Evolutionary conservation across 1,284 basidiomycete species (phyloP), one percentile per base, ranked within the genome.

Genomic region (Porphyrellus sp.): DNA sequence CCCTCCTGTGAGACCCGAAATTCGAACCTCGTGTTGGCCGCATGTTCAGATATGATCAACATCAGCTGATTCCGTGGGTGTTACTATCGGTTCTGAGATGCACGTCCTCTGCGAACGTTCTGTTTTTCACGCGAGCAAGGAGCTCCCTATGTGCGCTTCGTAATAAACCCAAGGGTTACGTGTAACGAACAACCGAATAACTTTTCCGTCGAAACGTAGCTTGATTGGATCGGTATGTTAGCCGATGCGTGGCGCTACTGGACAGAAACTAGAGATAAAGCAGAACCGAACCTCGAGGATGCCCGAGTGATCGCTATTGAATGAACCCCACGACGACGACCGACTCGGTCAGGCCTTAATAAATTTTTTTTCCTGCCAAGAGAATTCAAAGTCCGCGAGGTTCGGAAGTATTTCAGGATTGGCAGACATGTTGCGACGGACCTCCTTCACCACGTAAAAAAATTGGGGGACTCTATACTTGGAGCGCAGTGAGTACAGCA

Each of bases 21-120:
- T 60, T 62, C 38, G 55, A 33, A 57, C 62, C 67, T 66, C 67
- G 57, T 68, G 67, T 50, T 31, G 27, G 31, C 51, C 65, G 49
- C 65, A 61, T 69, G 65, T 56, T 33, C 12, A 40, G 55, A 65
- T 61, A 49, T 52, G 59, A 63, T 52, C 35, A 20, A n/a, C 47
- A 54, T 64, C 63, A 65, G 54, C 49, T 61, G 60, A 59, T 45
- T 28, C 27, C 31, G 39, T 20, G 39, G n/a, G n/a, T 35, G 53
- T 58, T 24, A 28, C 25, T 47, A 47, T 55, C 34, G 52, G 35
- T 46, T 57, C 44, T 53, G 39, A 46, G 37, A 44, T 47, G 39
- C 31, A 20, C 8, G 41, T 7, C n/a, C 16, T 46, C 31, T 44
- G 31, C 21, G 47, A 41, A 23, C 23, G 44, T 43, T 41, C 37